A percentile compares a stretch with the other conserved stretches of the same genome.
These are phyloP conservation scores for Sclerotinia subarctica DNA, from an alignment of 2,329 filamentous ascomycete species.

Conservation along the genomic window DNA sequence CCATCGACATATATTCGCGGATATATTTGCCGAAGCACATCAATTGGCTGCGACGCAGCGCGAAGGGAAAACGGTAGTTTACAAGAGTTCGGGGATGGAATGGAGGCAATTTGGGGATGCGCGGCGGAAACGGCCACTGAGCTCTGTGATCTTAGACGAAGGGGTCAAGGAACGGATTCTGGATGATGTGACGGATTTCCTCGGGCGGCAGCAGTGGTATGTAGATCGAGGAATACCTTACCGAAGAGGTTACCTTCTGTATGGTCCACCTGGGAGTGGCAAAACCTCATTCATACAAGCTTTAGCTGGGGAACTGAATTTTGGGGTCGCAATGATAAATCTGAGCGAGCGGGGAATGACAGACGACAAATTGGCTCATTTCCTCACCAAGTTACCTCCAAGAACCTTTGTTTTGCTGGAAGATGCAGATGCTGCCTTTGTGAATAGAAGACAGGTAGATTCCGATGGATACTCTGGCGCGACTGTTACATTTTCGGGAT, in stretches of 20 bases:
- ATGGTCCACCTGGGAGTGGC: slow-evolving; percentile 72
- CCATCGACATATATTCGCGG: slow-evolving; percentile 83
- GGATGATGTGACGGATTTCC: slow-evolving; percentile 50
- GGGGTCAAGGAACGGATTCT: slow-evolving; percentile 61
- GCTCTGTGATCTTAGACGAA: slow-evolving; percentile 80
- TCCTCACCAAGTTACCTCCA: slow-evolving; percentile 51
- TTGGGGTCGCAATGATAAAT: slow-evolving; percentile 53
- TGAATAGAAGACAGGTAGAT: slow-evolving; percentile 58
- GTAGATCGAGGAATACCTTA: slow-evolving; percentile 73
- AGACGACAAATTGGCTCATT: slow-evolving; percentile 49
- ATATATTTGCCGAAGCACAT: slow-evolving; percentile 85
- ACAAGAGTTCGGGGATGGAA: slow-evolving; percentile 76
- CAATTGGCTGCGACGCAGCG: slow-evolving; percentile 72
- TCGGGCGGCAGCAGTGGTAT: slow-evolving; percentile 80
- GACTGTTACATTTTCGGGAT: slow-evolving; percentile 76
- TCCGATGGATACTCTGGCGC: slow-evolving; percentile 35
- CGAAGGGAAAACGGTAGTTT: slow-evolving; percentile 91
- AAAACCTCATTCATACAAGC: slow-evolving; percentile 96
- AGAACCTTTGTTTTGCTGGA: slow-evolving; percentile 55
- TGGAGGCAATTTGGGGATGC: slow-evolving; percentile 85
- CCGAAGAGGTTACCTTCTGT: slow-evolving; percentile 72
- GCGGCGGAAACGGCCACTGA: slow-evolving; percentile 79
- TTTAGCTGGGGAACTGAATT: slow-evolving; percentile 65
- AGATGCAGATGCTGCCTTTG: slow-evolving; percentile 51
- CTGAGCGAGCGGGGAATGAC: slow-evolving; percentile 55